A percentile compares a stretch with the other conserved stretches of the same genome.
These are phyloP conservation scores for Dentiscutata heterogama DNA, from an alignment of 371 early-diverging fungal species.

Conservation along the genomic window DNA sequence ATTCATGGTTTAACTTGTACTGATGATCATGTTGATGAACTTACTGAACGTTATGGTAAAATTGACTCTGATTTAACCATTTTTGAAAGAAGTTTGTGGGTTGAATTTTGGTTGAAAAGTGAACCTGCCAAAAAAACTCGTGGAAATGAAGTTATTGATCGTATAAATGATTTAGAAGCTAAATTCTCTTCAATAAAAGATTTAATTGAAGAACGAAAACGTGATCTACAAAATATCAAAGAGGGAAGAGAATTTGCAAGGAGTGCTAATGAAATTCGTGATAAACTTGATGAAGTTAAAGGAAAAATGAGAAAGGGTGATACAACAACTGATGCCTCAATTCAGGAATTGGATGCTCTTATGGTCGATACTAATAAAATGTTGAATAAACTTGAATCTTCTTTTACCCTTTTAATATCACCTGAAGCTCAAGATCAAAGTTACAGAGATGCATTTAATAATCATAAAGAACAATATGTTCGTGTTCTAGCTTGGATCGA, in stretches of 20 bases:
- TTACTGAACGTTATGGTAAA: slow-evolving; percentile 36
- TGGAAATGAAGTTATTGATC: slow-evolving; percentile 11
- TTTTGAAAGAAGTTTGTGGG: slow-evolving; percentile 42
- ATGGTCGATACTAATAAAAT: slow-evolving; percentile 29
- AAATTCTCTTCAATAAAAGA: slow-evolving; percentile 22
- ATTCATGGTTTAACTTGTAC: slow-evolving; percentile 44
- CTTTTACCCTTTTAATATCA: slow-evolving; percentile 7
- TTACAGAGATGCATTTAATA: slow-evolving; percentile 18
- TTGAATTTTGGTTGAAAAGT: slow-evolving; percentile 44
- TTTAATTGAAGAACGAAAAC: slow-evolving; percentile 29
- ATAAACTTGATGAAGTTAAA: slow-evolving; percentile 41
- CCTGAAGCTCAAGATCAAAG: slow-evolving; percentile 25
- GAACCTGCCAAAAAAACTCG: slow-evolving; percentile 31
- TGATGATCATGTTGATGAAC: slow-evolving; percentile 45
- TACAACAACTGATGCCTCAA: slow-evolving; percentile 43
- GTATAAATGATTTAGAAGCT: slow-evolving; percentile 16
- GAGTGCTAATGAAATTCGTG: slow-evolving; percentile 14
- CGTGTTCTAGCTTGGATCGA: slow-evolving; percentile 62
- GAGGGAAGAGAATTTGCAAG: slow-evolving; percentile 43
- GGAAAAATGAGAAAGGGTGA: slow-evolving; percentile 36
- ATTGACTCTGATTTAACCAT: slow-evolving; percentile 40
- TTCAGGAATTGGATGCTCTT: slow-evolving; percentile 43
- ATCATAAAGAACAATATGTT: slow-evolving; percentile 45
- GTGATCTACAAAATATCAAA: slow-evolving; percentile 15
- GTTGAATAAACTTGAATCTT: not conserved